Percentiles rank a stretch among this genome's conserved stretches.
Evolutionary conservation across 202 grass and related monocot species (phyloP).

Genomic region (Dendrocalamus latiflorus): DNA sequence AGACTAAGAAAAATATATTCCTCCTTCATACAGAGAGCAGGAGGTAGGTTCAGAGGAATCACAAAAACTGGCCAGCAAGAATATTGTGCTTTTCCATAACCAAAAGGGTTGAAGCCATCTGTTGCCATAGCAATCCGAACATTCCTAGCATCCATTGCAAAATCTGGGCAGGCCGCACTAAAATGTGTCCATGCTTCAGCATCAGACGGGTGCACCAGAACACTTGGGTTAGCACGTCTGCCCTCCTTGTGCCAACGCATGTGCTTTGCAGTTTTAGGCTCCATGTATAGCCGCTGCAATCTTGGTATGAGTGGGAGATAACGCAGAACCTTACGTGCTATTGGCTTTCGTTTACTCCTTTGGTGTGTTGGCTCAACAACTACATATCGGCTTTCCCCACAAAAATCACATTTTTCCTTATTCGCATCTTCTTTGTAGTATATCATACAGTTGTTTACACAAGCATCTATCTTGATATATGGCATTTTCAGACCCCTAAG

Average conservation of each 20-base stretch:
- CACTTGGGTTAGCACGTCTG: not conserved
- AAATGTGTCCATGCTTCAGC: not conserved
- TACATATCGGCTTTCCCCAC: not conserved
- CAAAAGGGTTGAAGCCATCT: not conserved
- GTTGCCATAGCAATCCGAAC: not conserved
- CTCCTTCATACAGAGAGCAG: not conserved
- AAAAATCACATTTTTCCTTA: not conserved
- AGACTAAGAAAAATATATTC: not conserved
- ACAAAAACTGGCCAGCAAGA: not conserved
- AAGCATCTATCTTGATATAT: slow-evolving; percentile 1
- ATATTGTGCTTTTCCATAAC: not conserved
- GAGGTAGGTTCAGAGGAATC: not conserved
- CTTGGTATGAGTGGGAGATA: slow-evolving; percentile 18
- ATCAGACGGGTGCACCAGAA: slow-evolving; percentile 12
- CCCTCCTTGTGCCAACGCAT: slow-evolving; percentile 1
- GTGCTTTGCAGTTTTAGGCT: not conserved
- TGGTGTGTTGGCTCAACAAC: not conserved
- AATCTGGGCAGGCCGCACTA: not conserved
- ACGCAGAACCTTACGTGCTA: not conserved
- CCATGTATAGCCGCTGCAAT: not conserved
- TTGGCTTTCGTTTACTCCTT: not conserved
- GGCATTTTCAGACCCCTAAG: not conserved
- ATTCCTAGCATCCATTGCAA: slow-evolving; percentile 5
- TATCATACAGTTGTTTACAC: slow-evolving; percentile 22
- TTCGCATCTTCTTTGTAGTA: not conserved